Evolutionary conservation across 257 asterid species (phyloP), one percentile per base, ranked within the genome.

Genomic region (Penstemon newberryi): DNA sequence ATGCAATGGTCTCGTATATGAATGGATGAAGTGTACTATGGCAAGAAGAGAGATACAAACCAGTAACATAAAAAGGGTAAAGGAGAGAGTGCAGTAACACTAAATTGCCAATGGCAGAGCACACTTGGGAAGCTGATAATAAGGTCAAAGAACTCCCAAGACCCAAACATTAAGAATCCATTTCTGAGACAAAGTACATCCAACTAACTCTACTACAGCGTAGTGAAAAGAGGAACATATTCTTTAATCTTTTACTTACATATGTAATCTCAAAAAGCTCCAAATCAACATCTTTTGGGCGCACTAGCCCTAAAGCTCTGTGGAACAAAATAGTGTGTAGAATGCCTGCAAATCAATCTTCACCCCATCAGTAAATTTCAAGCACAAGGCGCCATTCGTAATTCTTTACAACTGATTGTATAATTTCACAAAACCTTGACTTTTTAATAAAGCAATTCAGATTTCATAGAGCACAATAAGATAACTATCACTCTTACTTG

Each of bases 191-290:
- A 36, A 9, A 10, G 25, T 43, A 5, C 18, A 8, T 10, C 51
- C 11, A 46, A 6, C 11, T 46, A 7, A 46, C 51, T 46, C 51
- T 46, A 5, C 51, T 0, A 46, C 33, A 7, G 0, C 0, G 8
- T 12, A 46, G 6, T 8, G 51, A 46, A 7, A 46, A 46, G 51
- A 7, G n/a, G 51, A 41, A 44, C 33, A 13, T 6, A 13, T 25
- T 25, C 33, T 5, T 33, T 4, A 56, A 56, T 9, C 6, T 25
- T 25, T 15, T 36, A 83, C 96, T 83, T 72, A 94, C 96, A 75
- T 94, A 94, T 36, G 99, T 89, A 65, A 94, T 89, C 83, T 94
- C 99, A 71, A 94, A 94, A 66, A 94, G 96, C 81, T 94, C 99
- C 89, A 86, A 73, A 76, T 91, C 96, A 49, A 91, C 79, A 60